Percentiles rank a stretch among this genome's conserved stretches.
These are phyloP conservation scores for Musa itinerans DNA, from an alignment of 176 grass and related monocot species.

Conservation along the genomic window DNA sequence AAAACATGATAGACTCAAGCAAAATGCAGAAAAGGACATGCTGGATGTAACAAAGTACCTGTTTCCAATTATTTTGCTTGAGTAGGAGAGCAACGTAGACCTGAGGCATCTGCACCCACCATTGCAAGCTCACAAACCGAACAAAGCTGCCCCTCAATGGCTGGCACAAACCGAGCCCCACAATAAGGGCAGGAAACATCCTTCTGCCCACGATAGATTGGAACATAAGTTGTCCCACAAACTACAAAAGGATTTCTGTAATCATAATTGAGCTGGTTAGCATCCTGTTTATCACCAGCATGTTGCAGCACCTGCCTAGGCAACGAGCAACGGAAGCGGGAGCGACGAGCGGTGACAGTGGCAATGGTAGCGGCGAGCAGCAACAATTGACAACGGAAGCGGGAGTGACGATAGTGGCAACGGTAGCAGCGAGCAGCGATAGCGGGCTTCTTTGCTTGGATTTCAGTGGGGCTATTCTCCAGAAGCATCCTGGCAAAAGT, in stretches of 20 bases:
- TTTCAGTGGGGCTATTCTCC: slow-evolving; percentile 64
- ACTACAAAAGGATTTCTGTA: slow-evolving; percentile 94
- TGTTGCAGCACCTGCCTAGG: slow-evolving; percentile 62
- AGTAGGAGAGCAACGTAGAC: slow-evolving; percentile 70
- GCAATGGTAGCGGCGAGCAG: too few relatives aligned
- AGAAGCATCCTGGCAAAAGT: slow-evolving; percentile 88
- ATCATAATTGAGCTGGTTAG: slow-evolving; percentile 61
- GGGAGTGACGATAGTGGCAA: too few relatives aligned
- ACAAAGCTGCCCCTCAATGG: slow-evolving; percentile 74
- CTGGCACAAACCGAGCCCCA: slow-evolving; percentile 50
- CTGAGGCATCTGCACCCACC: slow-evolving; percentile 72
- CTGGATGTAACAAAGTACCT: slow-evolving; percentile 16
- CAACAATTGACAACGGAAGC: too few relatives aligned
- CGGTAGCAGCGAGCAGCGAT: too few relatives aligned
- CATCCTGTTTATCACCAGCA: slow-evolving; percentile 48
- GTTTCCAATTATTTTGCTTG: slow-evolving; percentile 58
- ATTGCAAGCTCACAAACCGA: slow-evolving; percentile 69
- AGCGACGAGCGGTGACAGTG: too few relatives aligned
- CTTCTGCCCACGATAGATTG: slow-evolving; percentile 95
- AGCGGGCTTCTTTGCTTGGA: slow-evolving; percentile 72
- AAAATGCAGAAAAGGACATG: slow-evolving; percentile 31
- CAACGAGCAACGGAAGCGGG: too few relatives aligned
- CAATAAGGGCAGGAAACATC: slow-evolving; percentile 86
- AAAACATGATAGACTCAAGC: slow-evolving; percentile 27
- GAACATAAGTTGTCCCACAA: slow-evolving; percentile 69